Conservation (phyloP, 257 asterid species). For the Ballota nigra region DNA sequence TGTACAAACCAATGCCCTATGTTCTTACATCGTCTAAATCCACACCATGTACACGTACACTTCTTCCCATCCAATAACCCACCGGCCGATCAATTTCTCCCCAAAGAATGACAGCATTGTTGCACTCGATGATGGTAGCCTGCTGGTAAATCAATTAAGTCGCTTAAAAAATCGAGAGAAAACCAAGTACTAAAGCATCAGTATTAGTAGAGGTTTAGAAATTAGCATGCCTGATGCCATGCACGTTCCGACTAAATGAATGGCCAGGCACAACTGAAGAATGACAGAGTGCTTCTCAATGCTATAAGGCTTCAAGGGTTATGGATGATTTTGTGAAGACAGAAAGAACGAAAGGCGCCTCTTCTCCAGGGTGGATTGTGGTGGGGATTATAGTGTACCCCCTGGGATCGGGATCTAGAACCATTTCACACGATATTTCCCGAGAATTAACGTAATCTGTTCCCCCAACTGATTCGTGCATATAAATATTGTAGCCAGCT, state of each 20-base stretch:
- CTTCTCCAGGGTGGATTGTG: slow-evolving; percentile 98
- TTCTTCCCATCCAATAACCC: too few relatives aligned
- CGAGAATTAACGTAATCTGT: slow-evolving; percentile 96
- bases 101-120: neutral
- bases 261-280: neutral
- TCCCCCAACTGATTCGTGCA: slow-evolving; percentile 99
- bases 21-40: slow-evolving; percentile 48
- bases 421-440: slow-evolving; percentile 99
- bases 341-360: slow-evolving; percentile 95
- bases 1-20: slow-evolving; percentile 55
- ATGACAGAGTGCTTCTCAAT: slow-evolving; percentile 18
- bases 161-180: neutral
- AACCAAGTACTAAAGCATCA: neutral
- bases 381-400: slow-evolving; percentile 99
- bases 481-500: slow-evolving; percentile 87
- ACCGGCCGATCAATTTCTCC: slow-evolving; percentile 18
- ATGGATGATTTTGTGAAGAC: slow-evolving; percentile 93
- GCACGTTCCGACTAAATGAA: slow-evolving; percentile 15
- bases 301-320: slow-evolving; percentile 79
- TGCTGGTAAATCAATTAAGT: neutral
- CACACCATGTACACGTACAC: slow-evolving; percentile 44
- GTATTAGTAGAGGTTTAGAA: neutral
- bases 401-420: slow-evolving; percentile 96
- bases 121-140: neutral
- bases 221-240: slow-evolving; percentile 27